Conservation (phyloP, 495 filamentous ascomycete genomes). For the Hamigera avellanea region DNA sequence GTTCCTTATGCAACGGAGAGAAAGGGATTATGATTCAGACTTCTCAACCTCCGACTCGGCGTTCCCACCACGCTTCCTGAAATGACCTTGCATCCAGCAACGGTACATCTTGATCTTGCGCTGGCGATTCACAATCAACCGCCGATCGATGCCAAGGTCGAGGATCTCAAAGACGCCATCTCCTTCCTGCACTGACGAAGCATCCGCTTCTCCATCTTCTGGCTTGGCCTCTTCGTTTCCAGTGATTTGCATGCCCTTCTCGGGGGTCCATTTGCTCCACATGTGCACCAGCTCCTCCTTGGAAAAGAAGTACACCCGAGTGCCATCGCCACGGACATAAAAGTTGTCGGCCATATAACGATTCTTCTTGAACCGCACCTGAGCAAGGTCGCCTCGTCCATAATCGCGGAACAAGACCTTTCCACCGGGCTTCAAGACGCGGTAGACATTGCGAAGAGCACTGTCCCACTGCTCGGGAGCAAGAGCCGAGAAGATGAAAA, state of each 20-base stretch:
- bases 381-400: constrained; percentile 85
- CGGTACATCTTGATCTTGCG: constrained; percentile 94
- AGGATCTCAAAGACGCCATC: constrained; percentile 50
- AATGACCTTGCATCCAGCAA: constrained; percentile 89
- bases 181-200: constrained; percentile 1
- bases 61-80: constrained; percentile 49
- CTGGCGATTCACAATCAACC: constrained; percentile 85
- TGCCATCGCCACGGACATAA: constrained; percentile 90
- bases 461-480: constrained; percentile 72
- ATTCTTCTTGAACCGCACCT: constrained; percentile 92
- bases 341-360: constrained; percentile 92
- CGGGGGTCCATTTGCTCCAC: constrained; percentile 49
- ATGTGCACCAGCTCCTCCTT: constrained; percentile 67
- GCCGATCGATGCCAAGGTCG: constrained; percentile 69
- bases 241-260: constrained; percentile 20
- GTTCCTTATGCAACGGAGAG: constrained; percentile 4
- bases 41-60: constrained; percentile 4
- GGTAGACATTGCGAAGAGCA: constrained; percentile 71
- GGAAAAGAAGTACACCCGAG: constrained; percentile 95
- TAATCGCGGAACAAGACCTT: constrained; percentile 91
- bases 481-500: constrained; percentile 94
- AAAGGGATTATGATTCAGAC: constrained; percentile 3
- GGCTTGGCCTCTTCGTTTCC: constrained; percentile 4
- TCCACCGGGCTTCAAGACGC: constrained; percentile 77
- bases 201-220: constrained; percentile 6